phyloP scores from a whole-genome alignment of 352 stramenopile species.

The Phytophthora sp. region DNA sequence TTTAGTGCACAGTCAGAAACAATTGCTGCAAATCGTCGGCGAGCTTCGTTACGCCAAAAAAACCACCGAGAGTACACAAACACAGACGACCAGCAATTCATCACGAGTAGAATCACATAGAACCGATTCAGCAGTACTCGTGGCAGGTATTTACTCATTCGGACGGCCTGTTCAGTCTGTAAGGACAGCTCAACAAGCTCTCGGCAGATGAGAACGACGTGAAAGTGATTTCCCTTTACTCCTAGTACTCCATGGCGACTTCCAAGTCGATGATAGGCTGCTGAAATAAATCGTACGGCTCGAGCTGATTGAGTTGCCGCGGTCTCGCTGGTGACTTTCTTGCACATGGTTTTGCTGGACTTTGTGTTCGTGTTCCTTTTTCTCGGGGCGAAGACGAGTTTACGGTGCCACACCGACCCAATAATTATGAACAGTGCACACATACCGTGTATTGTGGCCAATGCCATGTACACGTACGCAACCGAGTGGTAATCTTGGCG shows the following conservation, averaged over 20 bases:
- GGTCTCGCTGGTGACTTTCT: too few relatives aligned
- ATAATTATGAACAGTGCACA: background rate
- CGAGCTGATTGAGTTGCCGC: too few relatives aligned
- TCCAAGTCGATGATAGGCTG: too few relatives aligned
- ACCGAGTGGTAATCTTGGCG: background rate
- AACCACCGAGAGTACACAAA: conserved; percentile 1
- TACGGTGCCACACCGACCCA: background rate
- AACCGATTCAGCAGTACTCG: background rate
- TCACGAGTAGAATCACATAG: background rate
- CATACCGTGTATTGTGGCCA: background rate
- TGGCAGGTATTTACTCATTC: background rate
- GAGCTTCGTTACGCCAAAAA: background rate
- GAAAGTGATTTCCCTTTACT: background rate
- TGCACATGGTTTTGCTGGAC: too few relatives aligned
- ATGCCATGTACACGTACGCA: background rate
- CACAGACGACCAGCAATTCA: background rate
- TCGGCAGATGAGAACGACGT: background rate
- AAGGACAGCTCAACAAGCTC: background rate
- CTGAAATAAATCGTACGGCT: too few relatives aligned
- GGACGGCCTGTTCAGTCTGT: background rate
- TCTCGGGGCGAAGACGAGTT: too few relatives aligned
- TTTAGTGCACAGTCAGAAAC: background rate
- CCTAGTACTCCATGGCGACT: too few relatives aligned
- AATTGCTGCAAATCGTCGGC: background rate
- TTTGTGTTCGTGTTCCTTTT: too few relatives aligned